A percentile compares a stretch with the other conserved stretches of the same genome.
phyloP scores from a whole-genome alignment of 1,139 yeast species.

The Eremothecium sinecaudum region DNA sequence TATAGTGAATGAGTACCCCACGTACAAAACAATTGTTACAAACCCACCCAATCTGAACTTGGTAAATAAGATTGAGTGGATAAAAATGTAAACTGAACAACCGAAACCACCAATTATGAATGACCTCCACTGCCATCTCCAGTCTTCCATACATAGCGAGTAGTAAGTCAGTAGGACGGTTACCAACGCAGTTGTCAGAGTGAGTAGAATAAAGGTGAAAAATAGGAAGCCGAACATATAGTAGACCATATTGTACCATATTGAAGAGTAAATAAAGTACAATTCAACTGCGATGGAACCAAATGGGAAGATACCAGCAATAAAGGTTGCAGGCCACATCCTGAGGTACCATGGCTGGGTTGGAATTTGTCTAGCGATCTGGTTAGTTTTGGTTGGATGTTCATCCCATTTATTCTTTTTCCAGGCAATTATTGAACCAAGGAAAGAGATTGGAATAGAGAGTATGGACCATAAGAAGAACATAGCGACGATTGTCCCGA shows the following conservation, averaged over 20 bases:
- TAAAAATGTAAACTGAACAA: conserved; percentile 71
- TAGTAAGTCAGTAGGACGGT: conserved; percentile 76
- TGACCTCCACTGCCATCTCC: conserved; percentile 97
- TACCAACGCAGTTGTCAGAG: conserved; percentile 71
- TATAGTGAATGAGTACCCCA: conserved; percentile 76
- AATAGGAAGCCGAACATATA: conserved; percentile 97
- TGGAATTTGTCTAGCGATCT: conserved; percentile 94
- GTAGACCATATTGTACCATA: conserved; percentile 90
- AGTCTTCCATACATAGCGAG: conserved; percentile 81
- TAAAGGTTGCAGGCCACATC: conserved; percentile 55
- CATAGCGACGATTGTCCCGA: conserved; percentile 80
- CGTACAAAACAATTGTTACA: conserved; percentile 65
- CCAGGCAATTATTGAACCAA: conserved; percentile 71
- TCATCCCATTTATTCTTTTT: conserved; percentile 45
- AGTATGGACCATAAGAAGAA: conserved; percentile 76
- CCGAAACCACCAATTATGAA: conserved; percentile 77
- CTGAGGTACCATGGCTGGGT: conserved; percentile 77
- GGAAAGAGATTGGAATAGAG: conserved; percentile 73
- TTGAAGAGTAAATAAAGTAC: conserved; percentile 75
- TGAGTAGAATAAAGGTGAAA: conserved; percentile 74
- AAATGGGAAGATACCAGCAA: conserved; percentile 90
- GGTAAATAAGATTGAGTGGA: conserved; percentile 71
- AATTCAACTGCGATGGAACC: conserved; percentile 92
- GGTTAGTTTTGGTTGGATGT: conserved; percentile 77
- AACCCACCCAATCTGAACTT: conserved; percentile 64